Conservation (phyloP, 805 yeast genomes). For the Starmerella floricola region DNA sequence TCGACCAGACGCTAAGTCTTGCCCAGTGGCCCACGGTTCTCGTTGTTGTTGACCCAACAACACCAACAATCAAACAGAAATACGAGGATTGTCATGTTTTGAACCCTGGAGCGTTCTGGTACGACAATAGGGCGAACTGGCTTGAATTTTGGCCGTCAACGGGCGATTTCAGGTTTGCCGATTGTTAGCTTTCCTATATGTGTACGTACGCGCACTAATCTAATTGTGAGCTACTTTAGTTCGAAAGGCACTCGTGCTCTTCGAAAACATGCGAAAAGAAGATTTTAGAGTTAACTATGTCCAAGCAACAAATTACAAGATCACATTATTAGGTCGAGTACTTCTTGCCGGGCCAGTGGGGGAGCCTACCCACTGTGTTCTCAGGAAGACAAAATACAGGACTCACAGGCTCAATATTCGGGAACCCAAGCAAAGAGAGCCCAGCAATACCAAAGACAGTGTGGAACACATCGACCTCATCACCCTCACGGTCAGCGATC, state of each 20-base stretch:
- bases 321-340: neutral
- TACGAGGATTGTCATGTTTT: constrained; percentile 73
- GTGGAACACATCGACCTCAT: constrained; percentile 86
- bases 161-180: constrained; percentile 33
- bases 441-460: constrained; percentile 88
- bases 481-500: constrained; percentile 80
- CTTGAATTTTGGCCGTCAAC: constrained; percentile 59
- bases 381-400: constrained; percentile 80
- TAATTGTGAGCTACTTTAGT: too few relatives aligned
- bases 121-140: constrained; percentile 42
- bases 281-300: too few relatives aligned
- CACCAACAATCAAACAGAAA: constrained; percentile 59
- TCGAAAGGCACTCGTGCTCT: too few relatives aligned
- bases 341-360: constrained; percentile 14
- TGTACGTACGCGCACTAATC: too few relatives aligned
- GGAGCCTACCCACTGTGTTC: constrained; percentile 4
- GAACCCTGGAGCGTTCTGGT: constrained; percentile 52
- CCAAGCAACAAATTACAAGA: too few relatives aligned
- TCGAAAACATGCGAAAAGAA: too few relatives aligned
- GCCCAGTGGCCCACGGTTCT: constrained; percentile 63
- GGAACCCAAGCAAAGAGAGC: constrained; percentile 57
- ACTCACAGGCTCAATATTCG: constrained; percentile 51
- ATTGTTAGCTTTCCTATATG: too few relatives aligned
- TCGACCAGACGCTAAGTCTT: constrained; percentile 55
- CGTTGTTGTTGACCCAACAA: constrained; percentile 56